phyloP scores from a whole-genome alignment of 2,329 filamentous ascomycete species.

The Diplodia intermedia region DNA sequence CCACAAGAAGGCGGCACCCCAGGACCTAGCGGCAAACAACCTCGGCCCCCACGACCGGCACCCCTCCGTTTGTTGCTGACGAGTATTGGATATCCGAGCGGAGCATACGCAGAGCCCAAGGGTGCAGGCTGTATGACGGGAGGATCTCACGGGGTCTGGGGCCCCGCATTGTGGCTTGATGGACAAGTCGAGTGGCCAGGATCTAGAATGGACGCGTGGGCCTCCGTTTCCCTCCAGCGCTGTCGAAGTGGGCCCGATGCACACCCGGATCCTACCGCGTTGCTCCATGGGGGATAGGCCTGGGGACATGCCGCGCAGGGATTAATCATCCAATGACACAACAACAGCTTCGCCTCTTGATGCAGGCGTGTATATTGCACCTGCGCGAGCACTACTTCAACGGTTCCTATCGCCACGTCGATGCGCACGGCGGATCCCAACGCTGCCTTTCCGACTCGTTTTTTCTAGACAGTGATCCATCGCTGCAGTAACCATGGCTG shows the following conservation, averaged over 20 bases:
- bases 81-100: background rate
- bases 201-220: constrained; percentile 14
- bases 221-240: background rate
- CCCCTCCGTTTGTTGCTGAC: background rate
- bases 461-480: background rate
- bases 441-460: background rate
- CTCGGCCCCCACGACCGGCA: constrained; percentile 24
- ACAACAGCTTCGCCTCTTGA: constrained; percentile 6
- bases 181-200: background rate
- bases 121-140: background rate
- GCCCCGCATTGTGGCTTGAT: constrained; percentile 31
- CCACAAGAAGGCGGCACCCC: constrained; percentile 4
- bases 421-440: constrained; percentile 6
- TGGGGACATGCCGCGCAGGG: constrained; percentile 22
- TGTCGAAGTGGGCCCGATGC: constrained; percentile 8
- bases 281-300: background rate
- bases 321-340: constrained; percentile 17
- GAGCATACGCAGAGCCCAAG: no score
- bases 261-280: constrained; percentile 6
- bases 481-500: constrained; percentile 11
- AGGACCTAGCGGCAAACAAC: background rate
- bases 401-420: constrained; percentile 6
- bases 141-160: constrained; percentile 9
- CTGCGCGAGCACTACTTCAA: constrained; percentile 11
- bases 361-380: constrained; percentile 11